Evolutionary conservation across 2,329 filamentous ascomycete genomes (phyloP).

Genomic region (Colletotrichum neosansevieriae): DNA sequence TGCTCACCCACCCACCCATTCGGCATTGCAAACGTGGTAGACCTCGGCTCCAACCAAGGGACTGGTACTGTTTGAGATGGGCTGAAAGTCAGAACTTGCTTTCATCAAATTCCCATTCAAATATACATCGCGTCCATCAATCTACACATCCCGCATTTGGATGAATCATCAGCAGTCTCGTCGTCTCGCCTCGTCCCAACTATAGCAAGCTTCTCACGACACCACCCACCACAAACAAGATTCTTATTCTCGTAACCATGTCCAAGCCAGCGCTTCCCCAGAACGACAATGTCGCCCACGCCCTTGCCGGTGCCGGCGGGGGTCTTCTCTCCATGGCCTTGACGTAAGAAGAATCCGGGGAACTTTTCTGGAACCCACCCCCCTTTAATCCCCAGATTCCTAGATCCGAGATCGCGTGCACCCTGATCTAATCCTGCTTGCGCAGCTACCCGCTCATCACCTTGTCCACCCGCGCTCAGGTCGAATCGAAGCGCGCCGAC

Average conservation of each 20-base stretch:
- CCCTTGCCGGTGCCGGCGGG: conserved; percentile 90
- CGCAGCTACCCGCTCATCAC: conserved; percentile 93
- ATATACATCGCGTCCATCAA: conserved; percentile 8
- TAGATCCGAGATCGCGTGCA: background rate
- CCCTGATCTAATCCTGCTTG: conserved; percentile 15
- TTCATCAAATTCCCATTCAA: conserved; percentile 2
- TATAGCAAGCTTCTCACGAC: conserved; percentile 24
- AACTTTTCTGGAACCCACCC: background rate
- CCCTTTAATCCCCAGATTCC: background rate
- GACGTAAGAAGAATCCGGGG: conserved; percentile 72
- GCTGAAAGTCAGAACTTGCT: conserved; percentile 14
- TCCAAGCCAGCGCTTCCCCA: conserved; percentile 79
- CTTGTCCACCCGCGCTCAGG: conserved; percentile 95
- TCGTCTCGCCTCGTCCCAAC: conserved; percentile 22
- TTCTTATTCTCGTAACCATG: conserved; percentile 42
- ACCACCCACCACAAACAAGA: background rate
- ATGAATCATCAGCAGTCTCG: conserved; percentile 22
- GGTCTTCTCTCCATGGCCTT: conserved; percentile 95
- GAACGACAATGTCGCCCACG: conserved; percentile 97
- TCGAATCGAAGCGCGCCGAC: conserved; percentile 94
- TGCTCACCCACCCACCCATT: conserved; percentile 25
- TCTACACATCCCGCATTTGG: conserved; percentile 17
- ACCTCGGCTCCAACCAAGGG: conserved; percentile 38
- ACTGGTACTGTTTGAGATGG: conserved; percentile 33
- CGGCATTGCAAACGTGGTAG: conserved; percentile 39